phyloP scores from a whole-genome alignment of 1,139 yeast species.

The Tardiomyces digboiensis region DNA sequence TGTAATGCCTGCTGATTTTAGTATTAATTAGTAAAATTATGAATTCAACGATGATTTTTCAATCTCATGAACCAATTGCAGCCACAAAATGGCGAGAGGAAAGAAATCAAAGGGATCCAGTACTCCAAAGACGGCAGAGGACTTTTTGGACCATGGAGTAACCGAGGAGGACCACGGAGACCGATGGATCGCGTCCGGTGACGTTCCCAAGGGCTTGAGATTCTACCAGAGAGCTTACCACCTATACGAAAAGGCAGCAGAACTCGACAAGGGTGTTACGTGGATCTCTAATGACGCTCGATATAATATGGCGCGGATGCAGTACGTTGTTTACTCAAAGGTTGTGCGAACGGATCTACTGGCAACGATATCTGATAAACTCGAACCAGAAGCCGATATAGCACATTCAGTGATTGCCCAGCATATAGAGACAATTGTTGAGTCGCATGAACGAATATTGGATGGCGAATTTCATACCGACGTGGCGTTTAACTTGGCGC shows the following conservation, averaged over 20 bases:
- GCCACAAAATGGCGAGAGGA: constrained; percentile 3
- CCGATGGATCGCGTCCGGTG: constrained; percentile 23
- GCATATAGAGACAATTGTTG: constrained; percentile 8
- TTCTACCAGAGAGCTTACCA: constrained; percentile 19
- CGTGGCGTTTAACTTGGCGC: constrained; percentile 19
- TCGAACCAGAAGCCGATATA: neutral
- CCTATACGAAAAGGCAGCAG: constrained; percentile 12
- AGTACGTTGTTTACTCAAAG: constrained; percentile 17
- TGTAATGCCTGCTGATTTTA: neutral
- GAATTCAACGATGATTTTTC: neutral
- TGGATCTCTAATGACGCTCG: constrained; percentile 11
- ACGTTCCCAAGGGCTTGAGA: constrained; percentile 21
- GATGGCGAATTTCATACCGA: constrained; percentile 11
- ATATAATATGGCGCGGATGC: constrained; percentile 21
- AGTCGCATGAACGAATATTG: constrained; percentile 6
- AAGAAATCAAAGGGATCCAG: constrained; percentile 6
- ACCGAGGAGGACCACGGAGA: constrained; percentile 23
- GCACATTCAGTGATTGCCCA: constrained; percentile 6
- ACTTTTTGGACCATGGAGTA: constrained; percentile 18
- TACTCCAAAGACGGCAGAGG: constrained; percentile 14
- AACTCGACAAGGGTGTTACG: constrained; percentile 4
- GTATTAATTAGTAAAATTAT: neutral
- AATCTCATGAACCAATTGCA: neutral
- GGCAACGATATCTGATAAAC: neutral
- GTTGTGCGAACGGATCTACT: constrained; percentile 11